Percentiles rank a stretch among this genome's conserved stretches.
phyloP scores from a whole-genome alignment of 768 basidiomycete species.

The Auriscalpium microsporum region DNA sequence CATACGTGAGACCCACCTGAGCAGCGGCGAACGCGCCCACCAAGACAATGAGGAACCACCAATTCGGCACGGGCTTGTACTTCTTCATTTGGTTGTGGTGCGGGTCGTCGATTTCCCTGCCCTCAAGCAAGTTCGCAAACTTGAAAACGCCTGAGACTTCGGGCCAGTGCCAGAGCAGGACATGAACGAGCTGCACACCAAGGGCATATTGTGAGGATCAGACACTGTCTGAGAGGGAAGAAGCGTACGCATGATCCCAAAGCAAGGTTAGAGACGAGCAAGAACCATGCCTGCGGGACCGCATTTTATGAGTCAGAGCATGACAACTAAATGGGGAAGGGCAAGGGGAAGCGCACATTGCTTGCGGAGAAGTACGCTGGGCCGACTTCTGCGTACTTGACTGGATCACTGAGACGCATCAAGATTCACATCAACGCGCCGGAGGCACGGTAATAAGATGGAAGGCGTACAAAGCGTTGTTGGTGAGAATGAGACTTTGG shows the following conservation, averaged over 20 bases:
- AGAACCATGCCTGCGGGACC: slow-evolving; percentile 20
- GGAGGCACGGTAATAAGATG: slow-evolving; percentile 16
- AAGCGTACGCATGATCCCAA: slow-evolving; percentile 21
- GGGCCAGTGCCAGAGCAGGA: slow-evolving; percentile 29
- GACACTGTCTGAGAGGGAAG: no score
- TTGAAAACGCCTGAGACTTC: slow-evolving; percentile 12
- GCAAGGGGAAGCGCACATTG: slow-evolving; percentile 11
- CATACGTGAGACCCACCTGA: slow-evolving; percentile 5
- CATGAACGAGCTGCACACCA: slow-evolving; percentile 19
- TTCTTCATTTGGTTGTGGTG: slow-evolving; percentile 18
- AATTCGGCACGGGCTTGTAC: slow-evolving; percentile 15
- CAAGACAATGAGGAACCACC: slow-evolving; percentile 19
- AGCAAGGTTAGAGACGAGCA: slow-evolving; percentile 27
- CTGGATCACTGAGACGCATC: slow-evolving; percentile 15
- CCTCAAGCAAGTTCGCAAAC: background rate
- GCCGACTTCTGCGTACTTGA: slow-evolving; percentile 14
- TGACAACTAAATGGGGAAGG: background rate
- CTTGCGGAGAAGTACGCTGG: slow-evolving; percentile 31
- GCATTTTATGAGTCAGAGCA: background rate
- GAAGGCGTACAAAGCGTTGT: slow-evolving; percentile 15
- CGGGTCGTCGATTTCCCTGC: slow-evolving; percentile 1
- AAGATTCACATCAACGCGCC: background rate
- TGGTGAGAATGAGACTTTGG: slow-evolving; percentile 22
- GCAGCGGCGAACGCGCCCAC: slow-evolving; percentile 17
- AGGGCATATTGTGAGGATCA: background rate